Evolutionary conservation across 805 yeast genomes (phyloP), one percentile per base, ranked within the genome.

Genomic region (Barnettozyma pratensis): DNA sequence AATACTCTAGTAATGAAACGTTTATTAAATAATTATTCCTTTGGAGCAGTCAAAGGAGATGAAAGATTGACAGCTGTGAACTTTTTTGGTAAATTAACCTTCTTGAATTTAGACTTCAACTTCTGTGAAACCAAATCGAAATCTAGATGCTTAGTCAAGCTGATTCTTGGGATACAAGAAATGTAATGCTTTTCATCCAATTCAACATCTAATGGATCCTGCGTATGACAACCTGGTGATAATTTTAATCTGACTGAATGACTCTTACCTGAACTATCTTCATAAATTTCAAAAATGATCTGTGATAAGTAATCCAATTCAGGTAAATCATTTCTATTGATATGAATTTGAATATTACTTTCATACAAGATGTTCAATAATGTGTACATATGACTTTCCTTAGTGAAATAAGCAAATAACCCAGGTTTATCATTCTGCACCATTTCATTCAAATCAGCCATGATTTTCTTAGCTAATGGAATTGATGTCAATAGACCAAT

Each of bases 191-290:
- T 91, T 41, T 89, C 92, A 68, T 94, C 99, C 42, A 94, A 74
- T 66, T 92, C 97, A 41, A 95, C 96, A 68, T 94, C 99, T 54
- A 94, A 75, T 29, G 99, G 99, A 66, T 92, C 96, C 61, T 90
- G 96, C 0, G 98, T 91, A 68, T 94, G 97, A 67, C 99, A 94
- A 25, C 99, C 99, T 1, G 99, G 98, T 5, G 97, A 87, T 57
- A 94, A 75, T n/a, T 92, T 85, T 52, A 94, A 75, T 60, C 98
- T 77, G 48, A 94, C 85, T 5, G 97, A 85, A 64, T 92, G 96
- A 60, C 87, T 85, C 67, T 88, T 87, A 7, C 85, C 83, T 36
- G 76, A 71, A 35, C 79, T 75, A 54, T 87, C 94, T 66, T 94
- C 98, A 66, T 90, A 94, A 29, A 94, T 70, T 66, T 94, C 99